phyloP scores from a whole-genome alignment of 164 flowering plant species.

The Cinnamomum chago region DNA sequence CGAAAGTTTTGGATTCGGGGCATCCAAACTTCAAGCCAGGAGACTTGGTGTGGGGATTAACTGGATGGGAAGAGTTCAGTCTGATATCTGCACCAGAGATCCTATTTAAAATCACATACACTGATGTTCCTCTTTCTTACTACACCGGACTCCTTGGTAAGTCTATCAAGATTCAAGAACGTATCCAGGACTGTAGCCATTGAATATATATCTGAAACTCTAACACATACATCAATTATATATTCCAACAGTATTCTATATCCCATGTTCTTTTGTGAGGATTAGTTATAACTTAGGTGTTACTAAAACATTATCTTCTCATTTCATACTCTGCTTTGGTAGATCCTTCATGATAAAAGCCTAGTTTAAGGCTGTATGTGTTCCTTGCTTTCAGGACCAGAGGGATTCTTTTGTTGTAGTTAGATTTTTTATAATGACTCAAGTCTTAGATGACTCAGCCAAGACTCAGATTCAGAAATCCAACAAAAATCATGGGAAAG shows the following conservation, averaged over 20 bases:
- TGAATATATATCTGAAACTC: neutral
- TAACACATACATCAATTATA: neutral
- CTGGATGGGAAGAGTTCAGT: conserved; percentile 55
- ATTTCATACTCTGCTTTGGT: neutral
- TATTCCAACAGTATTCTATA: neutral
- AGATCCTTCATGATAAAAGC: neutral
- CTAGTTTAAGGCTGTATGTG: neutral
- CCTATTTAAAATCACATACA: conserved; percentile 32
- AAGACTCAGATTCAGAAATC: no score
- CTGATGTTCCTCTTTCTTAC: conserved; percentile 47
- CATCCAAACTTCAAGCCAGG: conserved; percentile 38
- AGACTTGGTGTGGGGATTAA: conserved; percentile 52
- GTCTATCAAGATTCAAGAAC: neutral
- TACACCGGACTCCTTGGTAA: conserved; percentile 35
- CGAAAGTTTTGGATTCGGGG: conserved; percentile 41
- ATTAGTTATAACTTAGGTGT: neutral
- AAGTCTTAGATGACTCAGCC: no score
- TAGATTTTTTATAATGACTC: no score
- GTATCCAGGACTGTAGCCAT: neutral
- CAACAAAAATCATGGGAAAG: no score
- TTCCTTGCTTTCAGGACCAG: no score
- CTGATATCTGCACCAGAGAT: conserved; percentile 14
- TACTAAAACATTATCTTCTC: neutral
- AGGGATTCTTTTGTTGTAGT: no score
- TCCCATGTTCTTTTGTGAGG: neutral